Evolutionary conservation across 2,329 filamentous ascomycete genomes (phyloP).

Genomic region (Aspergillus sp.): DNA sequence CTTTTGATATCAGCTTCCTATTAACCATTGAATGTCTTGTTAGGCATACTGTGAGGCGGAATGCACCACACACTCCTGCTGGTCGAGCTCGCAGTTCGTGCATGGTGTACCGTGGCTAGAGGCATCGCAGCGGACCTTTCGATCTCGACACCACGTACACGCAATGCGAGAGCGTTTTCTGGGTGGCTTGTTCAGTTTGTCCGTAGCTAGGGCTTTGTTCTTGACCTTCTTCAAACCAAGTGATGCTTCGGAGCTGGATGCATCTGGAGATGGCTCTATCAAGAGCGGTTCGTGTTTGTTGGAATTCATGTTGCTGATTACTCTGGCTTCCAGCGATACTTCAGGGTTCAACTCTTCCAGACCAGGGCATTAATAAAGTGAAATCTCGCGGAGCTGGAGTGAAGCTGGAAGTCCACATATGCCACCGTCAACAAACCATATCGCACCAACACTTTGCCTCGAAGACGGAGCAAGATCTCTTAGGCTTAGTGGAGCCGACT

Average conservation of each 20-base stretch:
- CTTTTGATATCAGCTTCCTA: neutral
- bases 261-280: neutral
- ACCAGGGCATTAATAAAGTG: neutral
- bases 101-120: conserved; percentile 4
- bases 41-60: neutral
- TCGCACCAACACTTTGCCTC: neutral
- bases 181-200: neutral
- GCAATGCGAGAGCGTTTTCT: conserved; percentile 3
- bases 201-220: neutral
- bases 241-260: neutral
- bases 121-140: conserved; percentile 10
- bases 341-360: neutral
- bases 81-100: conserved; percentile 9
- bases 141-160: conserved; percentile 7
- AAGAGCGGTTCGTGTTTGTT: neutral
- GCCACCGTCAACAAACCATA: neutral
- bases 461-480: neutral
- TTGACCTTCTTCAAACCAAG: neutral
- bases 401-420: neutral
- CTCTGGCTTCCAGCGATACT: neutral
- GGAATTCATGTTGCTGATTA: neutral
- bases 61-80: conserved; percentile 5
- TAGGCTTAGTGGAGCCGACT: neutral
- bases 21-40: no score
- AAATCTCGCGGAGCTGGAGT: no score